These are phyloP conservation scores for Amauroascus verrucosus DNA, from an alignment of 2,329 filamentous ascomycete genomes.

Conservation along the genomic window DNA sequence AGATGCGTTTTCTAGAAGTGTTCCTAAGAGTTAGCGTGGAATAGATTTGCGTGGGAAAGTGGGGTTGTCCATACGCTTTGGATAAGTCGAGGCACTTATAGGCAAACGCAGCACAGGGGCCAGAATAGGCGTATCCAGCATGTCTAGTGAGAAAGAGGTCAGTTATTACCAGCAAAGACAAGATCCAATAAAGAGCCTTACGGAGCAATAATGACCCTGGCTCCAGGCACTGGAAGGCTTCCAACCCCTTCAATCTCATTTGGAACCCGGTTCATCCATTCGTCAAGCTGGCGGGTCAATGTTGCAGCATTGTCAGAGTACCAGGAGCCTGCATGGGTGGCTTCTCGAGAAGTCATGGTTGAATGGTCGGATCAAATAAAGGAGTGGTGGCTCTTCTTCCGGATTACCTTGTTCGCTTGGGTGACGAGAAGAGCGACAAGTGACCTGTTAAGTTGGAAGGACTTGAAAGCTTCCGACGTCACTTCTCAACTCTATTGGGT, in stretches of 20 bases:
- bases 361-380: background rate
- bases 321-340: conserved; percentile 80
- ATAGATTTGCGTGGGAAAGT: background rate
- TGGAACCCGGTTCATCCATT: conserved; percentile 64
- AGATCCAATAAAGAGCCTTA: conserved; percentile 39
- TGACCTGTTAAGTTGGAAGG: background rate
- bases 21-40: conserved; percentile 6
- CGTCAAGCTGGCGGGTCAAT: conserved; percentile 61
- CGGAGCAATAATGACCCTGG: conserved; percentile 86
- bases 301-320: conserved; percentile 54
- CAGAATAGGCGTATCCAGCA: conserved; percentile 87
- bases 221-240: conserved; percentile 58
- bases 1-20: conserved; percentile 61
- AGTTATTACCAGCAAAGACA: background rate
- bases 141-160: conserved; percentile 50
- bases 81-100: conserved; percentile 81
- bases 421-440: background rate
- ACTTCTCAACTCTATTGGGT: conserved; percentile 3
- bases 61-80: conserved; percentile 46
- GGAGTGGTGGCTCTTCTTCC: background rate
- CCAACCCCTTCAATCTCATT: conserved; percentile 52
- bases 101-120: conserved; percentile 83
- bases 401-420: background rate
- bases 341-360: conserved; percentile 40
- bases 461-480: conserved; percentile 1